A percentile compares a stretch with the other conserved stretches of the same genome.
Evolutionary conservation across 2,329 filamentous ascomycete species (phyloP).

Genomic region (Pestalotiopsis sp.): DNA sequence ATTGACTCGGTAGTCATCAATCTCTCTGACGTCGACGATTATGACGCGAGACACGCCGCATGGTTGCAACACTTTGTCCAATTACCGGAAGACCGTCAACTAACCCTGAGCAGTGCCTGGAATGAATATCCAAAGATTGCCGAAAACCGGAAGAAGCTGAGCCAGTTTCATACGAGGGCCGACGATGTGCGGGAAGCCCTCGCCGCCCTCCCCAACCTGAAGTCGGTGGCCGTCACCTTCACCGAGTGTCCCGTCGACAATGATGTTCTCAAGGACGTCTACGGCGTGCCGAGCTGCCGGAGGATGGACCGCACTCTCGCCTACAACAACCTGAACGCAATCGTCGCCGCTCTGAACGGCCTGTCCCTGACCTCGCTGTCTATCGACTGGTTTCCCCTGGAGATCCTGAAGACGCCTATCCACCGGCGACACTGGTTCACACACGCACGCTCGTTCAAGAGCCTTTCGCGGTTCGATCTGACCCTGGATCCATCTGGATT

Average conservation of each 20-base stretch:
- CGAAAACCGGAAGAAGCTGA: conserved; percentile 33
- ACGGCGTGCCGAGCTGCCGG: conserved; percentile 40
- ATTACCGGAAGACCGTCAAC: conserved; percentile 38
- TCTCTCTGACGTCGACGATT: conserved; percentile 44
- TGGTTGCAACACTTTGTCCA: conserved; percentile 40
- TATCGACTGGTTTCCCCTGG: conserved; percentile 46
- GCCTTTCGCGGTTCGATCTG: conserved; percentile 41
- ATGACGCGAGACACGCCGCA: conserved; percentile 38
- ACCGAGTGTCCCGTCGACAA: conserved; percentile 42
- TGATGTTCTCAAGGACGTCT: conserved; percentile 38
- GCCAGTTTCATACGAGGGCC: conserved; percentile 38
- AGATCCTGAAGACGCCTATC: conserved; percentile 39
- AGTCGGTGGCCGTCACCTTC: conserved; percentile 43
- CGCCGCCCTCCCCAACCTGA: conserved; percentile 41
- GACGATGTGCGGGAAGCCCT: conserved; percentile 41
- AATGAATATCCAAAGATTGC: conserved; percentile 39
- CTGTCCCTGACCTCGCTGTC: conserved; percentile 39
- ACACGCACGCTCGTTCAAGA: conserved; percentile 41
- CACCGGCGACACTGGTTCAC: conserved; percentile 45
- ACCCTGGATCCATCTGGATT: conserved; percentile 42
- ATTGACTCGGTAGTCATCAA: conserved; percentile 49
- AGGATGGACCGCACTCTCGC: conserved; percentile 41
- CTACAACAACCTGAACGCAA: conserved; percentile 41
- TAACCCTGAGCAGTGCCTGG: conserved; percentile 38
- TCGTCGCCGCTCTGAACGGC: conserved; percentile 41